phyloP scores from a whole-genome alignment of 208 protist species.

The Trypanosoma mega region DNA sequence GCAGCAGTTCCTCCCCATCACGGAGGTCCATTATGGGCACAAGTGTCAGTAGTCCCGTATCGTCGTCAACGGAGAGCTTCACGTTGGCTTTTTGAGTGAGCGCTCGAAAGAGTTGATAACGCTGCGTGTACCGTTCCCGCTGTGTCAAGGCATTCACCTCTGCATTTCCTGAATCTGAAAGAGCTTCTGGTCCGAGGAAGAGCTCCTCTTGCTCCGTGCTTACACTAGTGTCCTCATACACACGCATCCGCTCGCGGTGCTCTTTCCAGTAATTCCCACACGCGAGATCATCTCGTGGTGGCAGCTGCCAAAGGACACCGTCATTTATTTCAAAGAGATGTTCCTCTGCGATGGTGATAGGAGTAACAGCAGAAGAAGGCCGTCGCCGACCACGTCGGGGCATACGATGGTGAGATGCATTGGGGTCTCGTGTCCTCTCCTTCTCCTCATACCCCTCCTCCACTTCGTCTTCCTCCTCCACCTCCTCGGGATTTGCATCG shows the following conservation, averaged over 20 bases:
- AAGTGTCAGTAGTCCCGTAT: conserved; percentile 51
- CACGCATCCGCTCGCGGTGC: conserved; percentile 58
- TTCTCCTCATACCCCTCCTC: conserved; percentile 9
- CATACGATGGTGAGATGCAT: conserved; percentile 1
- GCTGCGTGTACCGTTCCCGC: conserved; percentile 30
- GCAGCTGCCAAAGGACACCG: conserved; percentile 61
- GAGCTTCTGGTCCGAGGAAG: conserved; percentile 13
- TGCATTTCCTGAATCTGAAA: conserved; percentile 3
- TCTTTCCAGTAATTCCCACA: conserved; percentile 55
- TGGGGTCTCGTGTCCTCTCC: conserved; percentile 1
- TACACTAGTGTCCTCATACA: conserved; percentile 58
- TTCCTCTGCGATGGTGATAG: conserved; percentile 47
- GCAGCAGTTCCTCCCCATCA: conserved; percentile 71
- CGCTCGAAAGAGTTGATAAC: conserved; percentile 35
- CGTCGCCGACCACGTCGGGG: background rate
- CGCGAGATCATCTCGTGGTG: conserved; percentile 67
- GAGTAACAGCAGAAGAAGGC: conserved; percentile 8
- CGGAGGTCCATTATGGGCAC: conserved; percentile 57
- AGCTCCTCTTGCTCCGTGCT: conserved; percentile 30
- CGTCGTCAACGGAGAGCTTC: conserved; percentile 47
- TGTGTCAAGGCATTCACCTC: conserved; percentile 7
- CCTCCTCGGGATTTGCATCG: background rate
- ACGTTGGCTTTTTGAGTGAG: conserved; percentile 77
- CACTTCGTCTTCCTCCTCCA: background rate
- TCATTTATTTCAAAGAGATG: conserved; percentile 90